Conservation (phyloP, 148 eudicot genomes). For the Vaccinium macrocarpon region DNA sequence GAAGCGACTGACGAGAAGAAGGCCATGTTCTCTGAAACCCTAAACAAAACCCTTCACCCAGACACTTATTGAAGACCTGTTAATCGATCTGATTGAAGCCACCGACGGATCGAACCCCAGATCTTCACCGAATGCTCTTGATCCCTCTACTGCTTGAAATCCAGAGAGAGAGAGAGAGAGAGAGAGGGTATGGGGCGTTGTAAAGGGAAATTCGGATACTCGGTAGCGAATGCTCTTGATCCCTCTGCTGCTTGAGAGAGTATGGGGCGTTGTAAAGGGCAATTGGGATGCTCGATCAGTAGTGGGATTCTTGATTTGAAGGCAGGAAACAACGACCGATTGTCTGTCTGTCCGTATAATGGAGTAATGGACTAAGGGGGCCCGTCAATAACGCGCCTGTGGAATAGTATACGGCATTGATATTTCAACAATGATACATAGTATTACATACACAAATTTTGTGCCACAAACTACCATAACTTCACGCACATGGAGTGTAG, state of each 20-base stretch:
- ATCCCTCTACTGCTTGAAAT: too few species aligned
- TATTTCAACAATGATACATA: too few species aligned
- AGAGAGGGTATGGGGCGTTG: not conserved
- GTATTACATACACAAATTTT: too few species aligned
- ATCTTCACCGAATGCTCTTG: not conserved
- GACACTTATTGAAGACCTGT: not conserved
- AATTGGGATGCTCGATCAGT: not conserved
- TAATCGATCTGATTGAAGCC: not conserved
- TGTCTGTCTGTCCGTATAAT: too few species aligned
- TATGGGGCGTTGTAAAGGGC: too few species aligned
- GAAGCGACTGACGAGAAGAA: slow-evolving; percentile 68
- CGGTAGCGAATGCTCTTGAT: not conserved
- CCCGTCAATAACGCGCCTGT: not conserved
- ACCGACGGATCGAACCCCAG: not conserved
- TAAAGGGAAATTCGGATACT: not conserved
- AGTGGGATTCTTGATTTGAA: not conserved
- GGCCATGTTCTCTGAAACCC: slow-evolving; percentile 22
- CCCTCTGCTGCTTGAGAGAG: too few species aligned
- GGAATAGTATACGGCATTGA: not conserved
- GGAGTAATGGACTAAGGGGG: too few species aligned
- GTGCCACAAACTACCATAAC: too few species aligned
- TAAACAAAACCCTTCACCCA: slow-evolving; percentile 4
- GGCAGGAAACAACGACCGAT: not conserved
- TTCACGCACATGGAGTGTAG: too few species aligned
- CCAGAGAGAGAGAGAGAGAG: not conserved